These are phyloP conservation scores for Solanum appendiculatum DNA, from an alignment of 257 asterid species.

Conservation along the genomic window DNA sequence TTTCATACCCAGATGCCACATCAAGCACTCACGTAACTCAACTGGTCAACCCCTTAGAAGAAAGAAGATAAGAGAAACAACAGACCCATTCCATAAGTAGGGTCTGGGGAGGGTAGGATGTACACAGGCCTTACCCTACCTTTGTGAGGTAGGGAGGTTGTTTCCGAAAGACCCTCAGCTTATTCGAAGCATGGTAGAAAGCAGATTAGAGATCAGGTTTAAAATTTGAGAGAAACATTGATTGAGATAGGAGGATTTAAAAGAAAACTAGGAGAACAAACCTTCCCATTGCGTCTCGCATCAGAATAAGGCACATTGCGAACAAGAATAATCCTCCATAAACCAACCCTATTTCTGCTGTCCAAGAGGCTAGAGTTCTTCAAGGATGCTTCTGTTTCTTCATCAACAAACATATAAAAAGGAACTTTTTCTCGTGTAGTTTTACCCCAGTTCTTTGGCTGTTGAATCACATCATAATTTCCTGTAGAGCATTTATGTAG, in stretches of 20 bases:
- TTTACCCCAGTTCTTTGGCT: conserved; percentile 65
- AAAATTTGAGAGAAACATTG: not conserved
- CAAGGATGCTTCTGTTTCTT: conserved; percentile 76
- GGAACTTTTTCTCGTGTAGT: conserved; percentile 46
- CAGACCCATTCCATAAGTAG: not conserved
- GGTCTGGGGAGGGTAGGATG: not conserved
- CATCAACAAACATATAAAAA: conserved; percentile 89
- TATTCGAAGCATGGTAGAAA: not conserved
- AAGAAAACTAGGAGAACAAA: conserved; percentile 16
- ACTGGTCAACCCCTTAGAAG: not conserved
- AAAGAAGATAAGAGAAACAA: not conserved
- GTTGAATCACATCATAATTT: conserved; percentile 79
- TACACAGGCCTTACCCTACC: not conserved
- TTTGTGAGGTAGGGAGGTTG: not conserved
- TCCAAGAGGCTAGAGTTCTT: conserved; percentile 53
- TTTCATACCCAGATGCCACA: not conserved
- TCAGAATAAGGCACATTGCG: conserved; percentile 79
- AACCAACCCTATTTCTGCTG: conserved; percentile 52
- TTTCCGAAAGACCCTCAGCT: not conserved
- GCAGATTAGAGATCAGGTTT: not conserved
- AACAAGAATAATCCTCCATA: conserved; percentile 87
- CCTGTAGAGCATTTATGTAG: conserved; percentile 31
- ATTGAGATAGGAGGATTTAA: not conserved
- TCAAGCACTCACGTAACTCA: not conserved
- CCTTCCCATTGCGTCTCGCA: conserved; percentile 95